Base-by-base conservation (phyloP, 2,329 filamentous ascomycete species). In the Epichloe bromicola region DNA sequence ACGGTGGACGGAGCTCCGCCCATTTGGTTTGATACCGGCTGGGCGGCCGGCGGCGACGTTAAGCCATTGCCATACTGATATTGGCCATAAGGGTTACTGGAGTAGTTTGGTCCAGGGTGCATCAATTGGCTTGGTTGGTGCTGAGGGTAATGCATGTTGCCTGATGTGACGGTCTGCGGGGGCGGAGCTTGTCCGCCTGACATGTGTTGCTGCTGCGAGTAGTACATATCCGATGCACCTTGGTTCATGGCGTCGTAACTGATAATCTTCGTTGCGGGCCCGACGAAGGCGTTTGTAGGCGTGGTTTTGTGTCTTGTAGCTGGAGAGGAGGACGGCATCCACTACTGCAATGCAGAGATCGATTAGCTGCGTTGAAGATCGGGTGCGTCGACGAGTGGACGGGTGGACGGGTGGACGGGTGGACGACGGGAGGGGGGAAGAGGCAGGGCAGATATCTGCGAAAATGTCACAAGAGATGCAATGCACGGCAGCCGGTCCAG, bases 61-160 rank as follows among this genome's bases (percentile, higher is more conserved):
- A 95, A 75, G 46, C 85, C 86, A 69, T 85, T 86, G 40, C 78
- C 62, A 60, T 95, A 94, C 26, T 75, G 79, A 65, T 95, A 95
- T 58, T 83, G 79, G 50, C 57, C 72, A 69, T 72, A 93, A 76
- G 59, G 79, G 67, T 63, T 70, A n/a, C 70, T 76, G 2, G 79
- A 75, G 66, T 93, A 94, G 56, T 81, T 79, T 4, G 84, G 83
- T 0, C 79, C 82, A 17, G 86, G 84, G 60, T 87, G 88, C 61
- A 90, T 70, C 54, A 88, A 74, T 8, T 79, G 11, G 87, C 83
- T 58, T 91, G 87, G 53, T 40, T 48, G 46, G 30, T 86, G 86
- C 51, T 84, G 82, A n/a, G 80, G 73, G 67, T 95, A 95, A 59
- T 90, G 86, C 43, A 79, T 73, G 67, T 75, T 76, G 53, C 82